Conservation (phyloP, 2,329 filamentous ascomycete genomes). For the Pseudogymnoascus sp. region DNA sequence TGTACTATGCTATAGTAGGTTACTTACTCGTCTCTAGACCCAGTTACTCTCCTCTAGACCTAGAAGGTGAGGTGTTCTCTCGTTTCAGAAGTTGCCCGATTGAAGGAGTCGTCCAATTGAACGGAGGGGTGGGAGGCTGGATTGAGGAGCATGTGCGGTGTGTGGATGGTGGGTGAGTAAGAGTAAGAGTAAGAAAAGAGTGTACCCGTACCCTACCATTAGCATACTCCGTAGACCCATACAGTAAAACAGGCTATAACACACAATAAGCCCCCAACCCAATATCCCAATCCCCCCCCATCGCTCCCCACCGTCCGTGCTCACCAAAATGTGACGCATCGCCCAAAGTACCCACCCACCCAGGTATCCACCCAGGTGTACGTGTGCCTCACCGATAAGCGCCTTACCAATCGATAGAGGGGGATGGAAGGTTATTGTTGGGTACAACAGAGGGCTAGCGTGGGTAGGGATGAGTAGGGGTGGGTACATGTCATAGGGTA, state of each 20-base stretch:
- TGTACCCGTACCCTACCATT: not conserved
- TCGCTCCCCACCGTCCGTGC: not conserved
- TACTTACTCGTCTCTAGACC: not conserved
- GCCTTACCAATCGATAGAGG: not conserved
- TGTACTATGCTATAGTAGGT: not conserved
- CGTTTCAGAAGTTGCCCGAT: not conserved
- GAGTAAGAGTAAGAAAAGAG: not conserved
- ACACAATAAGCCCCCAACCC: not conserved
- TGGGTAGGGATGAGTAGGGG: no score
- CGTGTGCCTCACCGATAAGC: not conserved
- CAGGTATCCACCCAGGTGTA: not conserved
- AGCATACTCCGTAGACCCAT: not conserved
- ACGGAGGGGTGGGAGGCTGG: not conserved
- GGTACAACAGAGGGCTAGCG: no score
- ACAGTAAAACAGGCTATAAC: no score
- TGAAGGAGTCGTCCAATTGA: no score
- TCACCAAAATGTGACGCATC: not conserved
- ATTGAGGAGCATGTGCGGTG: not conserved
- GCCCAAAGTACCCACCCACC: not conserved
- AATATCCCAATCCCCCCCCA: not conserved
- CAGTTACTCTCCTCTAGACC: not conserved
- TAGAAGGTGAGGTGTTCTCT: not conserved
- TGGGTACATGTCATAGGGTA: not conserved
- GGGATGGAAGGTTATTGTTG: not conserved
- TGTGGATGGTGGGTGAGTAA: not conserved